Base-by-base conservation (phyloP, 495 filamentous ascomycete genomes). In the Penicilliopsis zonata region DNA sequence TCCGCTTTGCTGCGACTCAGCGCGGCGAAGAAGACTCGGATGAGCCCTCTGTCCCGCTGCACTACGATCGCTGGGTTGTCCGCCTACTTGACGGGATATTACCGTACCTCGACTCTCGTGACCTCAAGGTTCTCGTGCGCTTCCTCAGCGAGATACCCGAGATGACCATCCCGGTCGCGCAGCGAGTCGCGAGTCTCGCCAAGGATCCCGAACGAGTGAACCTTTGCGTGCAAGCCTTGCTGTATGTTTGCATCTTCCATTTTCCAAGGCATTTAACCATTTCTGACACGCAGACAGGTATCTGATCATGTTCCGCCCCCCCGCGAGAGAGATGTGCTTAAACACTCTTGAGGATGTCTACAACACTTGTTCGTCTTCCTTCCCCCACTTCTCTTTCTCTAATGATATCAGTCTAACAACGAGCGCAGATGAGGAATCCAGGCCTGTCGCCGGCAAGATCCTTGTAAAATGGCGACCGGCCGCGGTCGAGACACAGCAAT, bases 121-220 rank as follows among this genome's bases (percentile, higher is more conserved):
- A 98, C 52, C 57, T 49, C 33, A 90, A 87, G 49, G 67, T 86
- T 18, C 59, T 96, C 16, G 87, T 90, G 25, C 72, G 86, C 20
- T 92, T 95, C 52, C 64, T 99, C 8, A 84, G 83, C 19, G 92
- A 99, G 53, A 76, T 96, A 29, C 92, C 90, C 0, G 79, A 80
- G 21, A 61, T 99, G 18, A 80, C 72, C 14, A 45, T 61, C 13
- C 59, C 70, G 8, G 67, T 95, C 37, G 66, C 94, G 9, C 65
- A 76, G 18, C 67, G 80, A 33, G 71, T 95, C 26, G 82, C 84
- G 52, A 70, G 70, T 31, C 64, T 99, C 13, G 93, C 90, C 21
- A 70, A 74, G 46, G 87, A 99, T 59, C 90, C 90, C 2, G 86
- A 88, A 49, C 72, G 80, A 33, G 71, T 81, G 18, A 65, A 63